Evolutionary conservation across 2,329 filamentous ascomycete genomes (phyloP).

Genomic region (Diaporthe vaccinii): DNA sequence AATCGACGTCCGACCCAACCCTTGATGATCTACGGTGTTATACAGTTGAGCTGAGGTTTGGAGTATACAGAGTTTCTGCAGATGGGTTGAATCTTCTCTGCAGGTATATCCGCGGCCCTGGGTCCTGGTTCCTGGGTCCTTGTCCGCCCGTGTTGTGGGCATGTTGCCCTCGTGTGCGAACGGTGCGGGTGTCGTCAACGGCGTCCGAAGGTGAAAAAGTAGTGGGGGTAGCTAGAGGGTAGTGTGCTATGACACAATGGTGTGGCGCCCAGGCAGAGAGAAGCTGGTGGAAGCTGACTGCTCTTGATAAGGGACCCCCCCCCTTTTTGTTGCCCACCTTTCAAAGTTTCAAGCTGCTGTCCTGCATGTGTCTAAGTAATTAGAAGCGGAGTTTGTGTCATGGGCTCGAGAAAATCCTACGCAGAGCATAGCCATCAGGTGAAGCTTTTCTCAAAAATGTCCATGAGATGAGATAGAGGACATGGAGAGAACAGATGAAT

Average conservation of each 20-base stretch:
- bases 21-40: not conserved
- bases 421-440: not conserved
- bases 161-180: not conserved
- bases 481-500: not conserved
- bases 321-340: slow-evolving; percentile 14
- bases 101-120: not conserved
- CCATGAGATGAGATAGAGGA: not conserved
- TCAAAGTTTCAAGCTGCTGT: slow-evolving; percentile 25
- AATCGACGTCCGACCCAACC: not conserved
- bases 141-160: not conserved
- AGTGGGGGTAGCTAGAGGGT: not conserved
- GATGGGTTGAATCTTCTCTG: not conserved
- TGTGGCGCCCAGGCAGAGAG: slow-evolving; percentile 22
- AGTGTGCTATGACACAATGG: slow-evolving; percentile 29
- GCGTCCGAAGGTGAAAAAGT: not conserved
- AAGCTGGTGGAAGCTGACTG: slow-evolving; percentile 18
- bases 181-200: not conserved
- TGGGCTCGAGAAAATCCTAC: not conserved
- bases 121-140: not conserved
- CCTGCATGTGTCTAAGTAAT: slow-evolving; percentile 23
- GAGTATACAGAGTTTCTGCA: not conserved
- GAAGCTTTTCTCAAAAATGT: not conserved
- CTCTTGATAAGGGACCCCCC: slow-evolving; percentile 16
- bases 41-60: not conserved
- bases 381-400: slow-evolving; percentile 13